These are phyloP conservation scores for Ilyonectria mors-panacis DNA, from an alignment of 2,329 filamentous ascomycete genomes.

Conservation along the genomic window DNA sequence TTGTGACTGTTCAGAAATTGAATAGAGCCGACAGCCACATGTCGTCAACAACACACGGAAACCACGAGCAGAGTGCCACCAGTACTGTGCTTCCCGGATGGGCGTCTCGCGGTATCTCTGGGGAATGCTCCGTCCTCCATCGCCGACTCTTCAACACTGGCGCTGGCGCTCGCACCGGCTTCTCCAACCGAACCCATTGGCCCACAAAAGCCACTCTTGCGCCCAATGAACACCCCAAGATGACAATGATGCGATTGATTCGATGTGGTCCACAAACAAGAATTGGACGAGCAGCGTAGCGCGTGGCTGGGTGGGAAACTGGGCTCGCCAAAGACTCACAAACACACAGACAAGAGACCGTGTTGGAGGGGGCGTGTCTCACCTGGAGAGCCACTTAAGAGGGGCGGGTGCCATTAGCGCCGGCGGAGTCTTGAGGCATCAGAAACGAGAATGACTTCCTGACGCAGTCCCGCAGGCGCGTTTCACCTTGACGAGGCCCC, in stretches of 20 bases:
- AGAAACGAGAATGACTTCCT: slow-evolving; percentile 57
- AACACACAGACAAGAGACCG: slow-evolving; percentile 11
- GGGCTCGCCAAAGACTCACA: slow-evolving; percentile 23
- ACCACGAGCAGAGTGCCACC: too few relatives aligned
- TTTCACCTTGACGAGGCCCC: slow-evolving; percentile 61
- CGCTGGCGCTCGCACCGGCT: background rate
- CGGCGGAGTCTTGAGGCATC: slow-evolving; percentile 47
- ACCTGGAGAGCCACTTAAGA: slow-evolving; percentile 33
- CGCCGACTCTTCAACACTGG: slow-evolving; percentile 3
- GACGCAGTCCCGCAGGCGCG: slow-evolving; percentile 66
- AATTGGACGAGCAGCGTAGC: slow-evolving; percentile 22
- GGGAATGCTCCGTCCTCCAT: background rate
- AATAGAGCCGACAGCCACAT: background rate
- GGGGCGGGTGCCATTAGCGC: slow-evolving; percentile 52
- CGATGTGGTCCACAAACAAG: slow-evolving; percentile 35
- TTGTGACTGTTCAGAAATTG: background rate
- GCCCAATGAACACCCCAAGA: slow-evolving; percentile 31
- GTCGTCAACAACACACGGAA: background rate
- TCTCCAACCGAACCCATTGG: slow-evolving; percentile 25
- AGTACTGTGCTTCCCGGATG: background rate
- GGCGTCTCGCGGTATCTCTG: background rate
- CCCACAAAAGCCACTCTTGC: slow-evolving; percentile 29
- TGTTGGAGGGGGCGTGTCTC: slow-evolving; percentile 40
- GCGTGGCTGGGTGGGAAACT: slow-evolving; percentile 31
- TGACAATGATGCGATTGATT: slow-evolving; percentile 34